Evolutionary conservation across 2,329 filamentous ascomycete species (phyloP), one percentile per base, ranked within the genome.

Genomic region (Beauveria australis): DNA sequence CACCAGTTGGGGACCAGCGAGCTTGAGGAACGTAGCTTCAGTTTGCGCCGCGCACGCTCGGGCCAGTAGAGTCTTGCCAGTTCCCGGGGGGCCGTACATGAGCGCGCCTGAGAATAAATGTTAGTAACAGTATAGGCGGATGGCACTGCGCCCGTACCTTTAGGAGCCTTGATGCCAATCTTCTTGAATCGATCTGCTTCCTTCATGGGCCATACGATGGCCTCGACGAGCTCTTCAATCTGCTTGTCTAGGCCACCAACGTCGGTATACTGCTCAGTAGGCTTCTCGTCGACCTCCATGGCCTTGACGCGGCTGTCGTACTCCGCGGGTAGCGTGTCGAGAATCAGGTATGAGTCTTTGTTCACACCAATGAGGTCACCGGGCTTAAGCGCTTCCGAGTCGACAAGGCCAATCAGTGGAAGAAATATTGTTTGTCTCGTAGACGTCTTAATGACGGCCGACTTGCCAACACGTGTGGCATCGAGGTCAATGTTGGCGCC

Each of bases 271-370:
- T 97, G 96, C 77, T 99, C 94, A 44, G 92, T 97, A 10, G 94
- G 95, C 82, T 99, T 99, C 83, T 99, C 95, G 70, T 99, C 94
- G 8, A 99, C 94, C 79, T 99, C 95, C 94, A 99, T 99, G 41
- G 95, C 95, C 81, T 99, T 99, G 66, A 99, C 94, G 75, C 94
- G 87, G 78, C 93, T 97, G 73, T 99, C 94, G 72, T 99, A 99
- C 75, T 99, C 95, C 52, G 94, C 94, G 1, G 94, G 94, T 66
- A 99, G 81, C 26, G 94, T 99, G 73, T 99, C 95, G 61, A 99
- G 83, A 66, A 99, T 91, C 41, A 99, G 86, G 74, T 99, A 99
- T 62, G 93, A 97, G 71, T 99, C 95, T 79, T 99, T 99, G 76
- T 99, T 97, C 62, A 99, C 92, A 75, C 94, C 94, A 64, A 99